Evolutionary conservation across 108 stramenopile genomes (phyloP), one percentile per base, ranked within the genome.

Genomic region (Skeletonema grethae): DNA sequence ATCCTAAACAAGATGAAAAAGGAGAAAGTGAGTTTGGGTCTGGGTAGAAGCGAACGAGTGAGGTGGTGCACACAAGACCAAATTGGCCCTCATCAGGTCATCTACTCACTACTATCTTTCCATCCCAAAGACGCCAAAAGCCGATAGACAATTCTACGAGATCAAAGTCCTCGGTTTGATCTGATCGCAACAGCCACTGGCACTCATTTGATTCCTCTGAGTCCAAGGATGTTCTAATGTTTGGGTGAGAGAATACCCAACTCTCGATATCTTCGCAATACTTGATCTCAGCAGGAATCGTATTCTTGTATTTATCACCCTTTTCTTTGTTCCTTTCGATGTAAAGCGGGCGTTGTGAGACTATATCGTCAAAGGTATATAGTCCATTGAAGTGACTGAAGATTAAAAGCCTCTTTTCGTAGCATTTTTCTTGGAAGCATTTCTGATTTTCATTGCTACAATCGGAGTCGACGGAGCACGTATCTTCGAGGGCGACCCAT

Each of bases 371-470:
- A 3, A 16, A 10, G 45, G n/a, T 4, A 58, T 80, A 80, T 2
- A 80, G 61, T 32, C 79, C 79, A 61, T 73, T 69, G 41, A 80
- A 80, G 53, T 80, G 69, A 22, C 55, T 58, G 56, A 60, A 80
- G 7, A 80, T 45, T 2, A 80, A 36, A 30, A 73, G 62, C 5
- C 78, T 45, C 5, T 69, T 63, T 25, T 80, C 79, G 7, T 61
- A 22, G 50, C 50, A 53, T 24, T 9, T 1, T 9, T 22, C 50
- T 53, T 53, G 50, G 22, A 53, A 53, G 16, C 50, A 53, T 53
- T 53, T 53, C 50, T 53, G 50, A 48, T 48, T 48, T 16, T 5
- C 16, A 48, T 48, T 48, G 50, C 46, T 48, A 16, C 50, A 53
- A 53, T 53, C 50, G 22, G 50, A 53, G 22, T 53, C 22, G 22